Evolutionary conservation across 192 early-diverging fungal species (phyloP).

Genomic region (Rhizophagus prolifer): DNA sequence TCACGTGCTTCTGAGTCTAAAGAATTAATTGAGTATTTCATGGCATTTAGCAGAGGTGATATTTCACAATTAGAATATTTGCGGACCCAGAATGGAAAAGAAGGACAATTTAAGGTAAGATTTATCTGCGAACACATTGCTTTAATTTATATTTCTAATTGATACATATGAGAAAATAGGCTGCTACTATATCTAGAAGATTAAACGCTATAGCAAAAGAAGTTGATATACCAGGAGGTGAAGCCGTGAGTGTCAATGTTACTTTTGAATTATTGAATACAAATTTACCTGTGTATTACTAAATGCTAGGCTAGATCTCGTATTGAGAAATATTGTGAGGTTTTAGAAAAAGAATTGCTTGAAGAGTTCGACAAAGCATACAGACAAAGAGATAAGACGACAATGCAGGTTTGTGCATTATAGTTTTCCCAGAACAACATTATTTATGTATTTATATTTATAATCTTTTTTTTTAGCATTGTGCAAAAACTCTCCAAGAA

Average conservation of each 20-base stretch:
- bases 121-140: background rate
- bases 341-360: slow-evolving; percentile 87
- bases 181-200: slow-evolving; percentile 81
- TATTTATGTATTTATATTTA: background rate
- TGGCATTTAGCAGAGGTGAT: slow-evolving; percentile 82
- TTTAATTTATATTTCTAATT: background rate
- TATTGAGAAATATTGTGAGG: slow-evolving; percentile 93
- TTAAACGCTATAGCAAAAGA: slow-evolving; percentile 85
- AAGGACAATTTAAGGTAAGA: slow-evolving; percentile 78
- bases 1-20: slow-evolving; percentile 83
- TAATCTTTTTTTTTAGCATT: slow-evolving; percentile 57
- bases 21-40: slow-evolving; percentile 91
- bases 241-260: slow-evolving; percentile 46
- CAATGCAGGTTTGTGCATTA: slow-evolving; percentile 66
- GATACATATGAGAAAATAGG: slow-evolving; percentile 42
- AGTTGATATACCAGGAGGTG: slow-evolving; percentile 67
- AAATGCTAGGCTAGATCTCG: slow-evolving; percentile 66
- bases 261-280: background rate
- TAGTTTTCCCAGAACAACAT: background rate
- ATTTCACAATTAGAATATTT: slow-evolving; percentile 75
- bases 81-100: slow-evolving; percentile 65
- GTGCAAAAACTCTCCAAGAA: slow-evolving; percentile 83
- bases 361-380: slow-evolving; percentile 88
- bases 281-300: slow-evolving; percentile 41
- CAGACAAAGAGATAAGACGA: slow-evolving; percentile 63